phyloP scores from a whole-genome alignment of 2,329 filamentous ascomycete genomes.

The Dothideomycetes sp. region DNA sequence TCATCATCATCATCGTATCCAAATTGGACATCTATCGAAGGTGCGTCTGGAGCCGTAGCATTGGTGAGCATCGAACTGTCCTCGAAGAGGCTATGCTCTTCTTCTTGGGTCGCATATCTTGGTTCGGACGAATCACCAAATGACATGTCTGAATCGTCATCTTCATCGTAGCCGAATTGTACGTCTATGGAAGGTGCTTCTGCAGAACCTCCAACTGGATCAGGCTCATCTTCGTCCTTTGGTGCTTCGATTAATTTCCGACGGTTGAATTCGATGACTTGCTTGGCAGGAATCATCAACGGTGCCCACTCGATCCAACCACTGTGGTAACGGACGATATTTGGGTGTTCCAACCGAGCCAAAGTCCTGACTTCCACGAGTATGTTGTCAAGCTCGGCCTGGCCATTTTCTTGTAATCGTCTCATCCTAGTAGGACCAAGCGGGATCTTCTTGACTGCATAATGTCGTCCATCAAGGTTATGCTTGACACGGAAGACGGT shows the following conservation, averaged over 20 bases:
- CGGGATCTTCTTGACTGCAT: slow-evolving; percentile 58
- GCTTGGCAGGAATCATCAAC: slow-evolving; percentile 1
- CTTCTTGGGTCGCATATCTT: not conserved
- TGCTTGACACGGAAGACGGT: slow-evolving; percentile 54
- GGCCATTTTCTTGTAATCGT: slow-evolving; percentile 42
- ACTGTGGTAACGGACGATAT: slow-evolving; percentile 58
- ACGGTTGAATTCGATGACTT: slow-evolving; percentile 4
- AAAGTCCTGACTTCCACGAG: slow-evolving; percentile 54
- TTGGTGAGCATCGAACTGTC: too few relatives aligned
- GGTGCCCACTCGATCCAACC: slow-evolving; percentile 51
- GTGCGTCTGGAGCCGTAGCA: too few relatives aligned
- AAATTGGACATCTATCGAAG: slow-evolving; percentile 9
- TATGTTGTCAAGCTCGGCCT: slow-evolving; percentile 46
- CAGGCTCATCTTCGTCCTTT: not conserved
- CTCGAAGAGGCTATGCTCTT: slow-evolving; percentile 5
- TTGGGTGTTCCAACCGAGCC: slow-evolving; percentile 53
- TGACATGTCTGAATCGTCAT: slow-evolving; percentile 7
- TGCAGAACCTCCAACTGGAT: not conserved
- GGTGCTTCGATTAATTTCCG: slow-evolving; percentile 11
- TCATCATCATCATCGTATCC: slow-evolving; percentile 10
- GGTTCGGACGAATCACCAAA: too few relatives aligned
- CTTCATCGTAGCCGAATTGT: slow-evolving; percentile 10
- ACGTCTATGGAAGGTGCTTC: slow-evolving; percentile 2
- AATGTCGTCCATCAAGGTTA: slow-evolving; percentile 51
- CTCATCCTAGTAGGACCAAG: slow-evolving; percentile 45